phyloP scores from a whole-genome alignment of 176 grass and related monocot genomes.

The Raddia guianensis region DNA sequence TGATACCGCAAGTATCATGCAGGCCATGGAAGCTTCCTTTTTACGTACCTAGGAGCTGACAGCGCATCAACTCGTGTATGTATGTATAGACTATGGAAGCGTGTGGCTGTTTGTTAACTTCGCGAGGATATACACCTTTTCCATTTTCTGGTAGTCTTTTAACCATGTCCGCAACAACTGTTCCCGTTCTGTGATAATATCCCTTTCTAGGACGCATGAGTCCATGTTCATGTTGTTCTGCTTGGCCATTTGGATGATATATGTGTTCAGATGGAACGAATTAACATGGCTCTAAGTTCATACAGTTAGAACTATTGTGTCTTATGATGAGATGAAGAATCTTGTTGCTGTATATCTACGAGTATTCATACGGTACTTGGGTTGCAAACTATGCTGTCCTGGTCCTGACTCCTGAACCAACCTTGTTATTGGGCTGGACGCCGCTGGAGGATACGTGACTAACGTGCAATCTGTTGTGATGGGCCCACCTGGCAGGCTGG shows the following conservation, averaged over 20 bases:
- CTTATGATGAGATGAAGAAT: background rate
- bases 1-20: constrained; percentile 62
- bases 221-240: background rate
- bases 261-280: background rate
- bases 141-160: background rate
- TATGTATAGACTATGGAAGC: constrained; percentile 40
- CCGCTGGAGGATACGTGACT: background rate
- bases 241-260: background rate
- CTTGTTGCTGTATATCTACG: background rate
- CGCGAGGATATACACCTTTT: background rate
- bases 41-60: constrained; percentile 41
- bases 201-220: background rate
- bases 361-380: background rate
- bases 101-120: background rate
- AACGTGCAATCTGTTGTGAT: background rate
- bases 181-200: constrained; percentile 4
- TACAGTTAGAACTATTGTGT: background rate
- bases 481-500: background rate
- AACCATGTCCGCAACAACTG: background rate
- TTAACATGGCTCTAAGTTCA: background rate
- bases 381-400: background rate
- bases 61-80: constrained; percentile 27
- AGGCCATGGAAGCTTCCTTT: constrained; percentile 78
- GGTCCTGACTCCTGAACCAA: background rate
- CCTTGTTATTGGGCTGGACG: background rate